Evolutionary conservation across 2,329 filamentous ascomycete genomes (phyloP), one percentile per base, ranked within the genome.

Genomic region (Fusarium scirpi): DNA sequence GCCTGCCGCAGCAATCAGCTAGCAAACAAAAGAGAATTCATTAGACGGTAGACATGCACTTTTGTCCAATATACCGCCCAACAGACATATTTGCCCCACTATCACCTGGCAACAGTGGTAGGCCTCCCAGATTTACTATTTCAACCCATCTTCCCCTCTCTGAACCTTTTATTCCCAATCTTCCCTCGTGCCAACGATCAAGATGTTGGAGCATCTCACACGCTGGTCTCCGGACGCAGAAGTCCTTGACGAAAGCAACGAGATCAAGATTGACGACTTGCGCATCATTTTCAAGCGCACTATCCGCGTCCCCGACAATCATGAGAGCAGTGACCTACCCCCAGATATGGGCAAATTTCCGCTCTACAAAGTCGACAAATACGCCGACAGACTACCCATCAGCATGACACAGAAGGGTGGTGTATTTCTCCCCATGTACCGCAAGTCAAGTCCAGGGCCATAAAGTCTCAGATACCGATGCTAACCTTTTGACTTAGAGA

Each of bases 231-330:
- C 54, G 3, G 2, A 2, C 1, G 16, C n/a, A 13, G 1, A n/a
- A 3, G 12, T 54, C 8, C 29, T 30, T 12, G 29, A 12, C 29
- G 29, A 30, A 30, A 25, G 30, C 15, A 22, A 18, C 1, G 29
- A 7, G 2, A 16, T 65, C 34, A 18, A 25, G 0, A 20, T 67
- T 1, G 51, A 65, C 27, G 61, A 65, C 20, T 9, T 67, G n/a
- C 5, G n/a, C 3, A 65, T 67, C 11, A 13, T 18, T 1, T 65
- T 67, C 30, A 22, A 29, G 11, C 47, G 55, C 6, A 65, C 61
- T 0, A 8, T 61, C 3, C 46, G 55, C 25, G 25, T 27, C 25
- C 25, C 25, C 25, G 61, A 61, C 29, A 47, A 48, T 7, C 5
- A 47, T 2, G 4, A 32, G 0, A 20, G 3, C 10, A 52, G 18